These are phyloP conservation scores for Elsinoe australis DNA, from an alignment of 2,329 filamentous ascomycete species.

Conservation along the genomic window DNA sequence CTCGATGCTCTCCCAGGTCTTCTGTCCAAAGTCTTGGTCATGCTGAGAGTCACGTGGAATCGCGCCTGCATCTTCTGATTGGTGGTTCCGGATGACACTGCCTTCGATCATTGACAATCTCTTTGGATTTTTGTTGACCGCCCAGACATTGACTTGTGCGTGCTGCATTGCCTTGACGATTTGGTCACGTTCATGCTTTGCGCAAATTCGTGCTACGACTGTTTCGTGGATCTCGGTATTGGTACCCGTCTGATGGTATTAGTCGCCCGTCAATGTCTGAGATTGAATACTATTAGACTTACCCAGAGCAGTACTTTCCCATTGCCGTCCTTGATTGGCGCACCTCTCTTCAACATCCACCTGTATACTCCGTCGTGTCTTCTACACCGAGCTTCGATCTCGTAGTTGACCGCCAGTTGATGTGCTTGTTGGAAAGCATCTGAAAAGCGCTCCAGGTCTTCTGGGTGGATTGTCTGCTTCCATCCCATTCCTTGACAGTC, in stretches of 20 bases:
- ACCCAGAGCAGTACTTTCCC: conserved; percentile 16
- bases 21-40: background rate
- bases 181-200: conserved; percentile 14
- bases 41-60: background rate
- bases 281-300: background rate
- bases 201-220: conserved; percentile 4
- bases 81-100: conserved; percentile 8
- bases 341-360: conserved; percentile 15
- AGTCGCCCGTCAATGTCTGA: background rate
- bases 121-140: conserved; percentile 4
- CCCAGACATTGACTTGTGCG: conserved; percentile 16
- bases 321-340: conserved; percentile 14
- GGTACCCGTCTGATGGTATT: conserved; percentile 3
- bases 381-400: conserved; percentile 11
- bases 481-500: conserved; percentile 13
- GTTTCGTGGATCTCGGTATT: conserved; percentile 16
- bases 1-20: conserved; percentile 8
- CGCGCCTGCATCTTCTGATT: background rate
- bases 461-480: conserved; percentile 15
- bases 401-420: conserved; percentile 5
- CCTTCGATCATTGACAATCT: conserved; percentile 14
- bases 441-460: conserved; percentile 7
- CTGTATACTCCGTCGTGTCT: background rate
- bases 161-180: conserved; percentile 14
- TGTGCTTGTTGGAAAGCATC: conserved; percentile 12